Base-by-base conservation (phyloP, 257 asterid species). In the Solanum clarkiae region DNA sequence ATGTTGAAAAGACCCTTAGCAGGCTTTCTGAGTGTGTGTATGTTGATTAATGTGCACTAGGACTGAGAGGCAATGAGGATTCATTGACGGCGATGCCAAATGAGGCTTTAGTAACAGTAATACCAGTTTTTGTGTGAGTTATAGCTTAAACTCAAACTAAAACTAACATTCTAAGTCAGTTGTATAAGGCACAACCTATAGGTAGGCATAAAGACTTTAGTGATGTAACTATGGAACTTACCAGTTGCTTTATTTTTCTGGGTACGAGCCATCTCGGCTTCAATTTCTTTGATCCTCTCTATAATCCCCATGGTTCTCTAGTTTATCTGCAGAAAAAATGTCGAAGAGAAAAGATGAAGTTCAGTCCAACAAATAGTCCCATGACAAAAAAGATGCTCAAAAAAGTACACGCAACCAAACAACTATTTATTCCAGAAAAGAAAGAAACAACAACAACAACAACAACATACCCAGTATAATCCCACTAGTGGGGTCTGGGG, bases 241-340 rank as follows among this genome's bases (percentile, higher is more conserved):
- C 99, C 98, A 86, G 99, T 97, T 74, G 99, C 99, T 91, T 97
- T 97, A 89, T 97, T 97, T 88, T 97, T 97, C 94, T 97, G 99
- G 36, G 99, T 97, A 26, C 98, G 96, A 44, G 98, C 98, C 99
- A 97, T 97, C 91, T 97, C 99, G 85, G 94, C 94, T 85, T 97
- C 99, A 82, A 97, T 97, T 85, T 97, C 99, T 80, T 94, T 97
- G 72, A 97, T 97, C 95, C 84, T 97, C 88, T 97, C 99, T 32
- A 95, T 87, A 90, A 97, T 97, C 91, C 99, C 99, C 99, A 96
- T 96, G 82, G 75, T 92, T 82, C 86, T 86, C 75, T 60, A 84
- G 77, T 72, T 84, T 51, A 89, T 88, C 96, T 93, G 91, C 71
- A 90, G 80, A 49, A 81, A 85, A 57, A 24, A 83, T 44, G 87